Evolutionary conservation across 75 land plant species (phyloP), one percentile per base, ranked within the genome.

Genomic region (Cunninghamia lanceolata): DNA sequence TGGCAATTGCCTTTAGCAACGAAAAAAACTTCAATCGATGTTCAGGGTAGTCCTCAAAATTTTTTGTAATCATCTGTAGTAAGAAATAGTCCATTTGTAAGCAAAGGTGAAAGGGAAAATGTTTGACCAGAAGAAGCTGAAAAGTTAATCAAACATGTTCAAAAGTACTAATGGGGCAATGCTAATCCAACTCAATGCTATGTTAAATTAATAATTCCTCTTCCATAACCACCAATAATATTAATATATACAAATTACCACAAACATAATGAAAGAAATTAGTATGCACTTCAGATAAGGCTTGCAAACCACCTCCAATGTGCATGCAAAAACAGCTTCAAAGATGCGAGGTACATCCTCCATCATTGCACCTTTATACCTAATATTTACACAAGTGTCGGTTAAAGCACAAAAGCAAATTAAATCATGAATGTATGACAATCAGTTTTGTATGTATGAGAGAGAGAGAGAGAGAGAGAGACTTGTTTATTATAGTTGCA

Each of bases 401-500:
- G 17, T 13, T 53, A 83, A 83, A 34, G 7, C 68, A 63, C 6
- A 21, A 0, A 25, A 63, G 6, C 6, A 21, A 63, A 63, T 63
- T 63, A 28, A 7, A 25, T 50, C 47, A 56, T 59, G 68, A 17
- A 21, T 5, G 6, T 59, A 6, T 17, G 17, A 59, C 9, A 59
- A 17, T 30, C 34, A 70, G 35, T 8, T 66, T 5, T 3, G 14
- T 8, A 1, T 4, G 9, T 34, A 42, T 59, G 39, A 28, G 34
- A 14, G 59, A 36, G 15, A 54, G 71, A 32, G 35, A 56, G 43
- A 45, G 14, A 73, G 45, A 88, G 46, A 84, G 89, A 53, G 89
- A 98, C 99, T 98, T 98, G 93, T 98, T 98, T 77, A 98, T 98
- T 52, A 98, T 98, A 45, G 99, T 98, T 0, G 99, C 99, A 92